phyloP scores from a whole-genome alignment of 2,329 filamentous ascomycete genomes.

The Didymella segeticola region DNA sequence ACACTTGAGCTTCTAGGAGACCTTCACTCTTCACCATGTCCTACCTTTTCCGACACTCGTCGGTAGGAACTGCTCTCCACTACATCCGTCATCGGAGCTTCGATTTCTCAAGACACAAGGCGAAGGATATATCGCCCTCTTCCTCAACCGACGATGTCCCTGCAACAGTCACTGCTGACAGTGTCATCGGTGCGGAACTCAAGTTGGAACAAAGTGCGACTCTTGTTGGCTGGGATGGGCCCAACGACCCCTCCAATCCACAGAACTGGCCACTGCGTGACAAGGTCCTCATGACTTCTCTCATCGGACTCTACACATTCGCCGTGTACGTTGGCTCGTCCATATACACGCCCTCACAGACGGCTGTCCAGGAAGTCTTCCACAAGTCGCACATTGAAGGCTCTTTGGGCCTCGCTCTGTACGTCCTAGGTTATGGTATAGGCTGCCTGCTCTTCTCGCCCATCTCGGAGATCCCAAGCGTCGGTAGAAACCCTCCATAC shows the following conservation, averaged over 20 bases:
- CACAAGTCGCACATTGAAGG: slow-evolving; percentile 59
- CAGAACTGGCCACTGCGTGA: slow-evolving; percentile 44
- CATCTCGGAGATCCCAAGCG: slow-evolving; percentile 67
- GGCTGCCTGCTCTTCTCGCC: slow-evolving; percentile 71
- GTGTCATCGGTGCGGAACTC: slow-evolving; percentile 24
- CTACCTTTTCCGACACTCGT: slow-evolving; percentile 30
- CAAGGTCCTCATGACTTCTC: slow-evolving; percentile 42
- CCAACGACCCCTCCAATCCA: slow-evolving; percentile 45
- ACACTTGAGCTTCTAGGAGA: neutral
- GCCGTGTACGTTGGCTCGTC: slow-evolving; percentile 61
- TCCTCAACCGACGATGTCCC: slow-evolving; percentile 30
- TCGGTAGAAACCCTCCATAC: slow-evolving; percentile 72
- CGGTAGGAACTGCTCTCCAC: slow-evolving; percentile 25
- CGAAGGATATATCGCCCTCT: slow-evolving; percentile 23
- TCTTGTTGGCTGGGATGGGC: slow-evolving; percentile 50
- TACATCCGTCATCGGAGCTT: slow-evolving; percentile 31
- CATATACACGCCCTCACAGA: slow-evolving; percentile 55
- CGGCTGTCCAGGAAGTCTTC: slow-evolving; percentile 60
- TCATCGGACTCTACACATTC: slow-evolving; percentile 62
- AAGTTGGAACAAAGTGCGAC: slow-evolving; percentile 34
- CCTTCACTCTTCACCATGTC: slow-evolving; percentile 20
- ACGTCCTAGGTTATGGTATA: slow-evolving; percentile 66
- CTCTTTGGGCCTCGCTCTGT: slow-evolving; percentile 65
- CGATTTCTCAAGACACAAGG: slow-evolving; percentile 24
- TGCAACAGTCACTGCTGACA: slow-evolving; percentile 16